Evolutionary conservation across 306 rosid species (phyloP), one percentile per base, ranked within the genome.

Genomic region (Vicia villosa): DNA sequence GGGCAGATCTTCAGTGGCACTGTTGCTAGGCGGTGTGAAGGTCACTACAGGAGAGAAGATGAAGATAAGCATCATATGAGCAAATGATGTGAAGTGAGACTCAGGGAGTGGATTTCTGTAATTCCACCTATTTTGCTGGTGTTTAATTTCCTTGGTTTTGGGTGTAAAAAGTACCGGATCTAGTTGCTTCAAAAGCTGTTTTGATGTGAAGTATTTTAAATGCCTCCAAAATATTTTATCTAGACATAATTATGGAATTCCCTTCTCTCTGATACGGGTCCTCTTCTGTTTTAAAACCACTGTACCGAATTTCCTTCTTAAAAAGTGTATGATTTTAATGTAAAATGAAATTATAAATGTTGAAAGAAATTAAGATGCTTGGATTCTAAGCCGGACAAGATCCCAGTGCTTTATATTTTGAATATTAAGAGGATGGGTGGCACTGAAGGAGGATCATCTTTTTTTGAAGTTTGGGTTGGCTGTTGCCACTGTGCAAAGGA

Each of bases 31-130:
- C 3, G 30, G 30, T 5, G 30, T 52, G 30, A 49, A 45, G 50
- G 55, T 47, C 12, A 16, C 12, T 47, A 16, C 10, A 17, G 55
- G 22, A 47, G 58, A 51, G 58, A 49, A 15, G 24, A 49, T 49
- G 58, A 51, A 51, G 30, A 51, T 20, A 50, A n/a, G 57, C 3
- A 51, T 19, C 28, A 20, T 9, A 51, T 10, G 8, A 9, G 30
- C n/a, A 51, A 51, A 51, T 19, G 58, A 20, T 51, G 58, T n/a
- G 58, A 51, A 51, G 58, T 51, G 58, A 21, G n/a, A 51, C 24
- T 2, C 58, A 51, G 26, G 26, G 24, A 10, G 22, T 51, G 30
- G 28, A 51, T 20, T 51, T 51, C 20, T 16, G 22, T 10, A 51
- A 20, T 51, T 20, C 28, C 28, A 19, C 58, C 30, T 20, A 12